These are phyloP conservation scores for Melaleuca alternifolia DNA, from an alignment of 345 rosid species.

Conservation along the genomic window DNA sequence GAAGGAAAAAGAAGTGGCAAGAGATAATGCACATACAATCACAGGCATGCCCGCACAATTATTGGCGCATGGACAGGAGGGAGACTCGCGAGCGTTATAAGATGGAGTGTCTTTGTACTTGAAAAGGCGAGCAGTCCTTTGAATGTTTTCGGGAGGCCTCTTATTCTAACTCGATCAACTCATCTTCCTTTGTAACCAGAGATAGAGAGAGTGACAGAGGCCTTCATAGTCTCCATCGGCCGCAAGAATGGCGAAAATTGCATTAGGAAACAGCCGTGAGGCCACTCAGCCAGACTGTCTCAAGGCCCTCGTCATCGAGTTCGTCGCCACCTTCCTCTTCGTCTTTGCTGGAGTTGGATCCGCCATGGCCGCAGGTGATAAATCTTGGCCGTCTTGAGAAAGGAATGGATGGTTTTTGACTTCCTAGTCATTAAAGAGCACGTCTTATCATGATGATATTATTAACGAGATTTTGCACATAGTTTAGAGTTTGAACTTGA, in stretches of 20 bases:
- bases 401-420: background rate
- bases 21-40: background rate
- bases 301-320: conserved; percentile 73
- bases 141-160: background rate
- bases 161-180: background rate
- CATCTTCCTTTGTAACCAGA: background rate
- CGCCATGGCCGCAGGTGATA: conserved; percentile 63
- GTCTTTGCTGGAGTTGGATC: conserved; percentile 82
- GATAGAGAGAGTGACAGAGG: background rate
- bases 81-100: background rate
- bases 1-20: background rate
- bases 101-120: background rate
- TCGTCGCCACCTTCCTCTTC: conserved; percentile 76
- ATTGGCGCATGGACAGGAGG: background rate
- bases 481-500: background rate
- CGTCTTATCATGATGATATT: background rate
- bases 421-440: background rate
- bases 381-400: background rate
- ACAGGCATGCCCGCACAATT: background rate
- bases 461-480: background rate
- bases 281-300: conserved; percentile 58
- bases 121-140: background rate
- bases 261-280: conserved; percentile 49
- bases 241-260: conserved; percentile 48
- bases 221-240: background rate